Conservation (phyloP, 1,284 basidiomycete genomes). For the Agroathelia rolfsii region DNA sequence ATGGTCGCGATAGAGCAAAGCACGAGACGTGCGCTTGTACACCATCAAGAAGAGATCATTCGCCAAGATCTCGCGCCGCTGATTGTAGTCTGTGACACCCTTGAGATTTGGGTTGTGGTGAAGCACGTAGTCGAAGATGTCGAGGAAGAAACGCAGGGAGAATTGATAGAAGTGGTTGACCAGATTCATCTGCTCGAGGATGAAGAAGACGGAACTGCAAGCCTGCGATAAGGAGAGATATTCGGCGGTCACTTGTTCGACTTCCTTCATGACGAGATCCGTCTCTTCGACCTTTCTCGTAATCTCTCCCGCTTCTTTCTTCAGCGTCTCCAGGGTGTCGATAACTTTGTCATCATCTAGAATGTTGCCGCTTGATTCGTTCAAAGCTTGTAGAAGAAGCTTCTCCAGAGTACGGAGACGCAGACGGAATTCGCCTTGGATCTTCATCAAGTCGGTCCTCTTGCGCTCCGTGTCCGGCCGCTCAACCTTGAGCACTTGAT, state of each 20-base stretch:
- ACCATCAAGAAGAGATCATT: constrained; percentile 88
- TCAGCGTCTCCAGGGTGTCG: constrained; percentile 91
- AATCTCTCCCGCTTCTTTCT: constrained; percentile 95
- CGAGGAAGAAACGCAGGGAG: constrained; percentile 94
- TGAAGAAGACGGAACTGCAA: constrained; percentile 96
- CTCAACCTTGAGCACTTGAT: constrained; percentile 95
- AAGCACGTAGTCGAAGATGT: constrained; percentile 94
- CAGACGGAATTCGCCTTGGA: constrained; percentile 96
- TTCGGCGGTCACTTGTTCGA: constrained; percentile 91
- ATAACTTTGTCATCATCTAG: constrained; percentile 99
- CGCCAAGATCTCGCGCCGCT: constrained; percentile 76
- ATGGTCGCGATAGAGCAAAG: constrained; percentile 86
- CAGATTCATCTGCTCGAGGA: constrained; percentile 87
- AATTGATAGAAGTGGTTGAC: constrained; percentile 99
- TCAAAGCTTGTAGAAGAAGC: constrained; percentile 88
- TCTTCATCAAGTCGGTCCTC: constrained; percentile 96
- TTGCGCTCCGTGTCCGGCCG: constrained; percentile 95
- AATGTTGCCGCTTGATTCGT: constrained; percentile 95
- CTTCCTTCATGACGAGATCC: constrained; percentile 90
- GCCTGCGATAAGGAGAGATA: constrained; percentile 94
- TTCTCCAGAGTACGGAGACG: constrained; percentile 91
- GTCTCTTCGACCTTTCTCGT: constrained; percentile 97
- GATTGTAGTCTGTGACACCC: constrained; percentile 64
- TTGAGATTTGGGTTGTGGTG: constrained; percentile 86
- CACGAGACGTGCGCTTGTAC: constrained; percentile 85